phyloP scores from a whole-genome alignment of 2,329 filamentous ascomycete species.

The Neurospora sp. region DNA sequence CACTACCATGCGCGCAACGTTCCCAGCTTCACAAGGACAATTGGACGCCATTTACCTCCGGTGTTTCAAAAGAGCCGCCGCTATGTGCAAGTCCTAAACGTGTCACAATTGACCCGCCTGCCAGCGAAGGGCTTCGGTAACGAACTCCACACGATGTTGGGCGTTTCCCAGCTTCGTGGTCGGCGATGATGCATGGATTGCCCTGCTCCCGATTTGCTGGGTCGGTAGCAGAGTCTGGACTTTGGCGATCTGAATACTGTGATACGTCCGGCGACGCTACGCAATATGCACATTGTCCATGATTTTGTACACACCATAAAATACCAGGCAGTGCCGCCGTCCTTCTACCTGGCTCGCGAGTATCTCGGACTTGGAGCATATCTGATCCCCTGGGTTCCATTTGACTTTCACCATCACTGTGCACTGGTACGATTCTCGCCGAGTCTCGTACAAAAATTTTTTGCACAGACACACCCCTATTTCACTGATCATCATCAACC shows the following conservation, averaged over 20 bases:
- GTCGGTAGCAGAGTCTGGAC: neutral
- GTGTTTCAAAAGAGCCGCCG: neutral
- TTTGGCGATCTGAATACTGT: neutral
- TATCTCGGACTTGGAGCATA: neutral
- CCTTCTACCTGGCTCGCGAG: neutral
- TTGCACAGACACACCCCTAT: neutral
- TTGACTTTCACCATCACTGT: neutral
- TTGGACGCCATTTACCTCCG: neutral
- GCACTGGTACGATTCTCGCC: neutral
- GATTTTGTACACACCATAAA: neutral
- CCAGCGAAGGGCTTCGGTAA: neutral
- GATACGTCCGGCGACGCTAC: neutral
- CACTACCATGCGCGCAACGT: neutral
- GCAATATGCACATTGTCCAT: neutral
- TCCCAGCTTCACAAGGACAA: neutral
- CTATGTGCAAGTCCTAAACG: neutral
- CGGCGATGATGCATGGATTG: neutral
- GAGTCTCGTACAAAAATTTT: neutral
- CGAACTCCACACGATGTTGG: neutral
- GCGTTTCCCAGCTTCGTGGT: neutral
- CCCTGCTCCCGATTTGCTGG: neutral
- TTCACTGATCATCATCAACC: neutral
- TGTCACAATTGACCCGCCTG: neutral
- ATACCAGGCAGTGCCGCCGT: neutral
- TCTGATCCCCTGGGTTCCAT: neutral